Evolutionary conservation across 2,329 filamentous ascomycete genomes (phyloP).

Genomic region (Stagonosporopsis vannaccii): DNA sequence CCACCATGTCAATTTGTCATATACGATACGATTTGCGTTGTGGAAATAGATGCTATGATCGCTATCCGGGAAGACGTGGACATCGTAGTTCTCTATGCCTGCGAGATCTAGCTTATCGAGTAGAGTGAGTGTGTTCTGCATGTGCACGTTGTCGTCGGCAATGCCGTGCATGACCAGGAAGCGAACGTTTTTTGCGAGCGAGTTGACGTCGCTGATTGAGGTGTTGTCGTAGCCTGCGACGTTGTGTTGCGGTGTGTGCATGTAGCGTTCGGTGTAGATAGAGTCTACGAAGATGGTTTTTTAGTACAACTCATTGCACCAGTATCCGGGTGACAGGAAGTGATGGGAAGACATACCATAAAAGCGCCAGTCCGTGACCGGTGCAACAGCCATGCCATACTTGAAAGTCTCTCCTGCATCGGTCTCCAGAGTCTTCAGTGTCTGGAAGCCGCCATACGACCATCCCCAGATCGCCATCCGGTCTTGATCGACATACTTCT

Average conservation of each 20-base stretch:
- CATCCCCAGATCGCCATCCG: conserved; percentile 97
- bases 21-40: conserved; percentile 88
- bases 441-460: conserved; percentile 96
- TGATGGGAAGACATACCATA: conserved; percentile 64
- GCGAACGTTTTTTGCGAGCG: conserved; percentile 77
- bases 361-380: conserved; percentile 97
- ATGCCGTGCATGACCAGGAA: conserved; percentile 96
- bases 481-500: conserved; percentile 80
- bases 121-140: conserved; percentile 89
- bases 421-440: conserved; percentile 90
- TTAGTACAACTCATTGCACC: conserved; percentile 1
- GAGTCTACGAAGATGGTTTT: conserved; percentile 64
- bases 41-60: conserved; percentile 97
- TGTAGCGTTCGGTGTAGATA: conserved; percentile 95
- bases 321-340: neutral
- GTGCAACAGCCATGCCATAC: conserved; percentile 97
- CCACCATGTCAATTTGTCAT: conserved; percentile 89
- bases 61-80: conserved; percentile 95
- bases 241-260: conserved; percentile 92
- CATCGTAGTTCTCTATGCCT: conserved; percentile 89
- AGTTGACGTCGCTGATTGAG: conserved; percentile 75
- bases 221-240: conserved; percentile 76
- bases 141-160: conserved; percentile 97
- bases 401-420: conserved; percentile 90
- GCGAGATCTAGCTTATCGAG: conserved; percentile 85